Percentiles rank a stretch among this genome's conserved stretches.
phyloP scores from a whole-genome alignment of 768 basidiomycete genomes.

The Suillus lakei region DNA sequence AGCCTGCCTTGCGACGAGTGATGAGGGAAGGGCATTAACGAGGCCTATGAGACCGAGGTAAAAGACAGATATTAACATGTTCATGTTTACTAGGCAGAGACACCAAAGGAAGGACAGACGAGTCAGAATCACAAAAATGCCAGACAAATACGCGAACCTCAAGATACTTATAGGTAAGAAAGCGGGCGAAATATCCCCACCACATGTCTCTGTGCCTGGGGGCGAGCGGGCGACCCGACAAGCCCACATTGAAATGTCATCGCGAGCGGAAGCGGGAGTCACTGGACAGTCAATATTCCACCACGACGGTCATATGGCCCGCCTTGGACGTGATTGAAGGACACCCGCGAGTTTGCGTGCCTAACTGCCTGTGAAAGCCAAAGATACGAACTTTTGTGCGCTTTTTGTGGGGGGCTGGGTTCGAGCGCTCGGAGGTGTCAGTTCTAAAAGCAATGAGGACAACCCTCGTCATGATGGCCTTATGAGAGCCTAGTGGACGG shows the following conservation, averaged over 20 bases:
- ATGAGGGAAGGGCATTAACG: constrained; percentile 7
- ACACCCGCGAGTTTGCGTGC: not conserved
- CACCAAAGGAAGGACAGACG: constrained; percentile 1
- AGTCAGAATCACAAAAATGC: not conserved
- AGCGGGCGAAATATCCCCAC: not conserved
- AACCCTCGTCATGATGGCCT: no score
- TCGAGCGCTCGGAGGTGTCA: no score
- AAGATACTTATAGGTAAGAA: not conserved
- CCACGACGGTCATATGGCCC: not conserved
- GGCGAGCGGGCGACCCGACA: not conserved
- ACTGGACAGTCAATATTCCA: not conserved
- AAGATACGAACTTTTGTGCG: not conserved
- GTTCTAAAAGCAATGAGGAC: no score
- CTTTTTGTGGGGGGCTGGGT: not conserved
- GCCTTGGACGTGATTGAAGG: not conserved
- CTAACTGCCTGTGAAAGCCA: not conserved
- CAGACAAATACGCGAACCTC: not conserved
- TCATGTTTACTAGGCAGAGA: not conserved
- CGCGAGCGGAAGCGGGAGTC: not conserved
- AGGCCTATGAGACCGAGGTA: constrained; percentile 9
- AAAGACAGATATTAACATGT: constrained; percentile 1
- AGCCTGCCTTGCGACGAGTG: constrained; percentile 20
- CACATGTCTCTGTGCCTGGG: not conserved
- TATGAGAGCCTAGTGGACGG: no score
- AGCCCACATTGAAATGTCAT: not conserved